Base-by-base conservation (phyloP, 768 basidiomycete species). In the Mycena latifolia region DNA sequence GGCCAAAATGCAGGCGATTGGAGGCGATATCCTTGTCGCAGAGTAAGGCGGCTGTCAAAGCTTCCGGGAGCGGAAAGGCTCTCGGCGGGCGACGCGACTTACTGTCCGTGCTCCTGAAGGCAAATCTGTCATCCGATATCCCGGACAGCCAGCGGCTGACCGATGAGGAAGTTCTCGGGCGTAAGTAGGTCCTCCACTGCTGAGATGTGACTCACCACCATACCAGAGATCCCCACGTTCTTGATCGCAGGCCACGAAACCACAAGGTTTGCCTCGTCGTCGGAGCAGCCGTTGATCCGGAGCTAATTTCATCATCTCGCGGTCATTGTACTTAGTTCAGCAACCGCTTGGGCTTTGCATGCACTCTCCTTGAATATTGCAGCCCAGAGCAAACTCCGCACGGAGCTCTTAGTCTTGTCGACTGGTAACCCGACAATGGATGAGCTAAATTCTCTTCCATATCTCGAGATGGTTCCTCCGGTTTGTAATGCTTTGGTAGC, bases 81-180 rank as follows among this genome's bases (percentile, higher is more conserved):
- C 60, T 55, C 7, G 45, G 24, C 14, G 67, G 66, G 1, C 79
- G 80, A 15, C 78, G 81, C 3, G 86, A 88, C 72, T 61, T 88
- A 11, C 72, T 88, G 24, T 82, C 80, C 6, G 66, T 85, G 18
- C 76, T 88, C 14, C 77, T 87, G 56, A 79, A 76, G 58, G 85
- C 86, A 5, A 88, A 88, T 70, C 76, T 86, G 78, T 82, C 83
- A 3, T 76, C 75, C 0, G 82, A 86, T 67, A 66, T 85, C 3
- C 78, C 82, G 0, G 83, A 81, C 14, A 74, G 61, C 25, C 82
- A 85, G 70, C 74, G 72, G 29, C 57, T 88, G 67, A 80, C 78
- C 0, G 87, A 88, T 31, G 76, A 76, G 17, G 87, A 88, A 50
- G 84, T 88, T 5, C 37, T 85, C 3, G 51, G 69, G 2, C 72